These are phyloP conservation scores for Xylaria grammica DNA, from an alignment of 495 filamentous ascomycete genomes.

Conservation along the genomic window DNA sequence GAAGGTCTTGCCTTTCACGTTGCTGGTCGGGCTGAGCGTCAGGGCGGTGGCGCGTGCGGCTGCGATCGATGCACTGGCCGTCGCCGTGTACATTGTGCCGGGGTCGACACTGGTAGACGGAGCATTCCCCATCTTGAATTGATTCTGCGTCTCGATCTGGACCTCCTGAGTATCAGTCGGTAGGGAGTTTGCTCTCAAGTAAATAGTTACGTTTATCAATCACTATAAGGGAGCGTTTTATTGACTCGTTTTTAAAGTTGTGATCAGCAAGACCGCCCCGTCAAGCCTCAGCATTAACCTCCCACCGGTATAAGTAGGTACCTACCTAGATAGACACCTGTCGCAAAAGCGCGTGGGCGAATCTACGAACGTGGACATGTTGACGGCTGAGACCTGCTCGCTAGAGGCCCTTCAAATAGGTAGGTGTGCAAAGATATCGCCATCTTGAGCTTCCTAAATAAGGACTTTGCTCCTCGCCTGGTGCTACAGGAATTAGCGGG, in stretches of 20 bases:
- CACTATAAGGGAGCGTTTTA: too few species aligned
- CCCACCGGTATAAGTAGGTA: neutral
- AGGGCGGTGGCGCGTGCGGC: conserved; percentile 34
- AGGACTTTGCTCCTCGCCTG: conserved; percentile 4
- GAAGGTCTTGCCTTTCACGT: conserved; percentile 65
- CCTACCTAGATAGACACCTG: neutral
- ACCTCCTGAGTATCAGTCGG: neutral
- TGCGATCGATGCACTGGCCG: conserved; percentile 16
- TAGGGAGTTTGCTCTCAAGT: neutral
- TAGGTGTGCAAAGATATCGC: neutral
- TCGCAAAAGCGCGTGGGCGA: neutral
- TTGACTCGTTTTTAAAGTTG: too few species aligned
- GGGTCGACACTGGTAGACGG: conserved; percentile 17
- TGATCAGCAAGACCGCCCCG: neutral
- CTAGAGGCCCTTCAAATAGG: conserved; percentile 3
- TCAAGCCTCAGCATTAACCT: neutral
- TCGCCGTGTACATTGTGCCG: conserved; percentile 24
- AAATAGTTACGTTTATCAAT: too few species aligned
- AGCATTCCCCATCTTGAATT: conserved; percentile 17
- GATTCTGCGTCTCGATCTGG: neutral
- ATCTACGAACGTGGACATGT: neutral
- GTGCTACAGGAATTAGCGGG: neutral
- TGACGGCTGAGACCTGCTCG: neutral
- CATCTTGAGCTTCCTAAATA: conserved; percentile 15
- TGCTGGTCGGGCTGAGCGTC: conserved; percentile 57